phyloP scores from a whole-genome alignment of 805 yeast genomes.

The Metschnikowia vanudenii region DNA sequence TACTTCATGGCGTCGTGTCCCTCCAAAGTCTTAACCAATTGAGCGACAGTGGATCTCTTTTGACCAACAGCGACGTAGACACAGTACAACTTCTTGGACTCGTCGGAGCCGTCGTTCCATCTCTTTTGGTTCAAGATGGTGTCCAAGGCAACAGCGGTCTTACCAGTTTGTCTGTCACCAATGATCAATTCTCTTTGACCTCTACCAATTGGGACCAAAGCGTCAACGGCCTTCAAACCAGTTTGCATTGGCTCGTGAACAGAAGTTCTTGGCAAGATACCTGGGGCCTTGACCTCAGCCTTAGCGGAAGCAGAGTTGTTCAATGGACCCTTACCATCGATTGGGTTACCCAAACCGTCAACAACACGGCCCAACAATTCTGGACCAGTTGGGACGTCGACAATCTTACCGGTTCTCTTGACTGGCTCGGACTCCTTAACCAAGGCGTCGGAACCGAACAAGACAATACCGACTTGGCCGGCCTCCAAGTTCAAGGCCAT shows the following conservation, averaged over 20 bases:
- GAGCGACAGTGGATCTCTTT: slow-evolving; percentile 99
- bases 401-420: slow-evolving; percentile 99
- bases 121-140: slow-evolving; percentile 98
- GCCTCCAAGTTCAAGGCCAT: slow-evolving; percentile 99
- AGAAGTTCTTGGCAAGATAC: slow-evolving; percentile 98
- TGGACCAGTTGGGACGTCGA: slow-evolving; percentile 98
- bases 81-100: slow-evolving; percentile 98
- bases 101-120: slow-evolving; percentile 95
- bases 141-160: slow-evolving; percentile 98
- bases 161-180: slow-evolving; percentile 99
- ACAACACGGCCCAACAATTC: slow-evolving; percentile 98
- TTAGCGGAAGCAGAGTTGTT: slow-evolving; percentile 79
- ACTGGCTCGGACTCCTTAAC: slow-evolving; percentile 99
- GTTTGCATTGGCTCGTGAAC: slow-evolving; percentile 99
- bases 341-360: slow-evolving; percentile 98
- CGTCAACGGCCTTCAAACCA: slow-evolving; percentile 98
- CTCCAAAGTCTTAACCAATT: slow-evolving; percentile 98
- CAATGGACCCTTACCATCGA: slow-evolving; percentile 99
- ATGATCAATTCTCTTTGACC: slow-evolving; percentile 99
- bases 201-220: slow-evolving; percentile 99
- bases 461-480: slow-evolving; percentile 99
- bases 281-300: slow-evolving; percentile 99
- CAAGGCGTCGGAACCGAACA: slow-evolving; percentile 98
- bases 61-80: slow-evolving; percentile 99
- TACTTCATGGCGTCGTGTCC: slow-evolving; percentile 97